Base-by-base conservation (phyloP, 2,329 filamentous ascomycete genomes). In the Colletotrichum spaethianum region DNA sequence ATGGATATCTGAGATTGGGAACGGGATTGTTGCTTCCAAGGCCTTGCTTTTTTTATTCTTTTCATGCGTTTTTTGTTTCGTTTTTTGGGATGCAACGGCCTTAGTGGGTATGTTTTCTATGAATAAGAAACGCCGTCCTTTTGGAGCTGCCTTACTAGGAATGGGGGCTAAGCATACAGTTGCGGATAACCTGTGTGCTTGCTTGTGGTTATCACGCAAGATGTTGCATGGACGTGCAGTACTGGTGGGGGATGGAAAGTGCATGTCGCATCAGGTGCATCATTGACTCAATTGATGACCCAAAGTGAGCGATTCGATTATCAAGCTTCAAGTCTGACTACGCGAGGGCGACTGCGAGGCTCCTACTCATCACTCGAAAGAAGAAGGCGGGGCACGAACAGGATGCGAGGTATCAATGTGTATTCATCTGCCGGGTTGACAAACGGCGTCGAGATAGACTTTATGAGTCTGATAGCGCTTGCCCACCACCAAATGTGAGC, bases 381-480 rank as follows among this genome's bases (percentile, higher is more conserved):
- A 9, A 28, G 3, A n/a, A 23, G 11, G 9, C 2, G 31, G 9
- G 33, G 44, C 42, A 52, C 44, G 6, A 8, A 36, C n/a, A n/a
- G 23, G 31, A 20, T 42, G 46, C 33, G 3, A 26, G 23, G 33
- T 6, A 16, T 53, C 44, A 23, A 63, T 52, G 12, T 63, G 18
- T 66, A 40, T 31, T 38, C 18, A 11, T 26, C 12, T 60, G 20
- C n/a, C 20, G 16, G 40, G 20, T 20, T 38, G 50, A 38, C 14
- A 52, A 31, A 52, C 23, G 42, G 57, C 16, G 65, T 72, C 40
- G 42, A 63, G 28, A 63, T 72, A 69, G 65, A 63, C 65, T 72
- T 67, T 59, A 23, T 31, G 52, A 57, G 23, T 38, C 38, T 67
- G 31, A 50, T 38, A 40, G 44, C 26, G 55, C 44, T 16, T 31